Percentiles rank a stretch among this genome's conserved stretches.
Conservation (phyloP, 352 stramenopile species). For the Peronosclerospora sorghi region DNA sequence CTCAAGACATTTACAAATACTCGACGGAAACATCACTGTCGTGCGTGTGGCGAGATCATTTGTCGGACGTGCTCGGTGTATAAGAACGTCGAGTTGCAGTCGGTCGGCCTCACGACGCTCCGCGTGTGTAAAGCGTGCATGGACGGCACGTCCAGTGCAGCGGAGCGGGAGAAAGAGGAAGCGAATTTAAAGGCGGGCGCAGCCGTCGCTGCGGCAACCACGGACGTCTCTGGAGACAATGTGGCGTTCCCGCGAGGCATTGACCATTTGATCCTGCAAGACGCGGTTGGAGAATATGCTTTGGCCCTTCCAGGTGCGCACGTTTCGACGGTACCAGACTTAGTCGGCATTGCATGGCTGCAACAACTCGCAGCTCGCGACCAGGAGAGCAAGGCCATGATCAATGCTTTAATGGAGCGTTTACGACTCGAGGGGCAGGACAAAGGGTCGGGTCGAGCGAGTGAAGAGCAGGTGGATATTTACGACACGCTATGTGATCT, state of each 20-base stretch:
- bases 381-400: constrained; percentile 59
- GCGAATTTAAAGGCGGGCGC: constrained; percentile 5
- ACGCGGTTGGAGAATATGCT: constrained; percentile 66
- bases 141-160: constrained; percentile 34
- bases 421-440: constrained; percentile 35
- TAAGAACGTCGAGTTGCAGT: constrained; percentile 65
- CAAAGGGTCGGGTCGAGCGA: constrained; percentile 7
- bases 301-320: constrained; percentile 47
- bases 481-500: constrained; percentile 78
- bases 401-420: constrained; percentile 56
- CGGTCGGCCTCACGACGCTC: constrained; percentile 60
- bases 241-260: constrained; percentile 31
- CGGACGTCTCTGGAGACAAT: constrained; percentile 5
- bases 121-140: constrained; percentile 73
- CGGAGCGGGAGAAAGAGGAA: constrained; percentile 12
- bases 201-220: constrained; percentile 2
- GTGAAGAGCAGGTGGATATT: constrained; percentile 60
- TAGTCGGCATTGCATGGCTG: constrained; percentile 71
- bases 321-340: constrained; percentile 49
- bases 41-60: constrained; percentile 78
- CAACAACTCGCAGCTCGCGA: constrained; percentile 57
- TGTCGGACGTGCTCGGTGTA: constrained; percentile 70
- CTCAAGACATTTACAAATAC: constrained; percentile 78
- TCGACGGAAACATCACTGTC: constrained; percentile 69
- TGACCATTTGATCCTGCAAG: constrained; percentile 30